phyloP scores from a whole-genome alignment of 2,329 filamentous ascomycete species.

The Cladosporium cucumerinum region DNA sequence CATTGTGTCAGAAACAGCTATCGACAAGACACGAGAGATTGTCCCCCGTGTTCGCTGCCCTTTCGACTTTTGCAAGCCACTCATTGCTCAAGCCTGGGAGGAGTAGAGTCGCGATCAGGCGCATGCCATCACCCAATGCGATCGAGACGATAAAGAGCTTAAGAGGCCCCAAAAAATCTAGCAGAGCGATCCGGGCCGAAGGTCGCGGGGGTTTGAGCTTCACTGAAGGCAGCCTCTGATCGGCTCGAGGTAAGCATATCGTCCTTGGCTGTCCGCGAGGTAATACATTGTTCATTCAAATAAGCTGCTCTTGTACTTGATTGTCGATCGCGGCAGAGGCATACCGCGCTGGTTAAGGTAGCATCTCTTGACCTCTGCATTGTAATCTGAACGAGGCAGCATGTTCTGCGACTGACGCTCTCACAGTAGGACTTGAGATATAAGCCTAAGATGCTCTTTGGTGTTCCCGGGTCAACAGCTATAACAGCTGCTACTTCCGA shows the following conservation, averaged over 20 bases:
- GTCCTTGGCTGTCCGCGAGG: slow-evolving; percentile 41
- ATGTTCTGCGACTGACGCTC: background rate
- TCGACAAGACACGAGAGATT: background rate
- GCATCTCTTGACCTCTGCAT: slow-evolving; percentile 15
- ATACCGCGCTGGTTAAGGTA: too few species aligned
- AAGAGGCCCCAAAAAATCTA: slow-evolving; percentile 43
- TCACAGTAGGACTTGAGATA: slow-evolving; percentile 47
- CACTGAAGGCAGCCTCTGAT: background rate
- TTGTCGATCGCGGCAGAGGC: slow-evolving; percentile 22
- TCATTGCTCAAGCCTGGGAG: slow-evolving; percentile 45
- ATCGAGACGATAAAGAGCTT: slow-evolving; percentile 46
- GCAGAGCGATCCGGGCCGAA: slow-evolving; percentile 43
- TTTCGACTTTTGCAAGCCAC: slow-evolving; percentile 39
- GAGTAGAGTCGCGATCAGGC: slow-evolving; percentile 46
- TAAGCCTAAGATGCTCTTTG: slow-evolving; percentile 47
- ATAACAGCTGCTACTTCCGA: too few species aligned
- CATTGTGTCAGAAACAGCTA: background rate
- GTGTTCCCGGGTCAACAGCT: too few species aligned
- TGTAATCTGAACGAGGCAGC: background rate
- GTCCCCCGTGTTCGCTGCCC: background rate
- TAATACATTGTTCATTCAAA: slow-evolving; percentile 26
- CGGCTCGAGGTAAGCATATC: background rate
- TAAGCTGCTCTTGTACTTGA: background rate
- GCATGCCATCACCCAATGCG: slow-evolving; percentile 48
- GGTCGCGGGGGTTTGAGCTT: slow-evolving; percentile 33